Percentiles rank a stretch among this genome's conserved stretches.
Evolutionary conservation across 2,329 filamentous ascomycete genomes (phyloP).

Genomic region (Zasmidium cellare): DNA sequence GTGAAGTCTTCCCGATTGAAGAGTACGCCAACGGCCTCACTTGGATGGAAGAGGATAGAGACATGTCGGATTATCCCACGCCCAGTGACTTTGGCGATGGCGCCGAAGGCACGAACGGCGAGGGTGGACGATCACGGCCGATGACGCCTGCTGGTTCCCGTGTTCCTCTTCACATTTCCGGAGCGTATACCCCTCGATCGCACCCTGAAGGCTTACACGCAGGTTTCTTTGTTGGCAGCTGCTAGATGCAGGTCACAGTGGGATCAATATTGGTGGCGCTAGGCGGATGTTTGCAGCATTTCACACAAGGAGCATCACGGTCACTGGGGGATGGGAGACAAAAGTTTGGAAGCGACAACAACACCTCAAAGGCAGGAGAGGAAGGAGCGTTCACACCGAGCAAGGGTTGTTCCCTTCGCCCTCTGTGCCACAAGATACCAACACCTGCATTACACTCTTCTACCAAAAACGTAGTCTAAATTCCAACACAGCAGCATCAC

Average conservation of each 20-base stretch:
- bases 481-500: too few relatives aligned
- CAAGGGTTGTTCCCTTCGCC: neutral
- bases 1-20: conserved; percentile 90
- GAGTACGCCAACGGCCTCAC: conserved; percentile 90
- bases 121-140: conserved; percentile 22
- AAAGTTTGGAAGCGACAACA: neutral
- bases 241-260: conserved; percentile 9
- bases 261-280: neutral
- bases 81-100: conserved; percentile 18
- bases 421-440: neutral
- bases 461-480: neutral
- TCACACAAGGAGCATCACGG: neutral
- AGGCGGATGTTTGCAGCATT: neutral
- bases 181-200: conserved; percentile 33
- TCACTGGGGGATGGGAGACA: neutral
- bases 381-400: neutral
- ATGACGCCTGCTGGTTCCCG: conserved; percentile 28
- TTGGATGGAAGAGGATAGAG: conserved; percentile 72
- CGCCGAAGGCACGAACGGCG: conserved; percentile 18
- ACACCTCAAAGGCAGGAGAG: neutral
- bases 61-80: conserved; percentile 12
- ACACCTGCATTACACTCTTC: neutral
- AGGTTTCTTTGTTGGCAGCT: conserved; percentile 35
- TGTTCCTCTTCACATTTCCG: conserved; percentile 29
- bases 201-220: conserved; percentile 31